A percentile compares a stretch with the other conserved stretches of the same genome.
These are phyloP conservation scores for Nitzschia palea DNA, from an alignment of 108 stramenopile species.

Conservation along the genomic window DNA sequence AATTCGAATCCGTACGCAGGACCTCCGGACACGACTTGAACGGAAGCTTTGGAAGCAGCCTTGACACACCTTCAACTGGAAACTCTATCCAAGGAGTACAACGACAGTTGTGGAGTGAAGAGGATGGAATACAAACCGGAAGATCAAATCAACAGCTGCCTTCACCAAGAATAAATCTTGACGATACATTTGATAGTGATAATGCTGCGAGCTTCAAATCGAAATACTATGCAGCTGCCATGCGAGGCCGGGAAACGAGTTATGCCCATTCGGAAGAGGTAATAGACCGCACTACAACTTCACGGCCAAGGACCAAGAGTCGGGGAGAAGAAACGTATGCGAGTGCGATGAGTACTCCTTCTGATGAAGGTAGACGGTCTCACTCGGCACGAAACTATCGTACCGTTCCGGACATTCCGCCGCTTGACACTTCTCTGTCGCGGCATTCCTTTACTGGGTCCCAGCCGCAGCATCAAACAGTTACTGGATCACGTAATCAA, in stretches of 20 bases:
- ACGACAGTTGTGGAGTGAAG: slow-evolving; percentile 40
- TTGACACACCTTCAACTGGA: slow-evolving; percentile 36
- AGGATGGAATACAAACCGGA: slow-evolving; percentile 30
- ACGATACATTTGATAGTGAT: slow-evolving; percentile 14
- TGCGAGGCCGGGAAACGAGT: slow-evolving; percentile 19
- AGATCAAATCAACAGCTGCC: slow-evolving; percentile 4
- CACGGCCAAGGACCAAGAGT: not conserved
- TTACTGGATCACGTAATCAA: no score
- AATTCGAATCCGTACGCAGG: not conserved
- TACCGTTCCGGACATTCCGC: no score
- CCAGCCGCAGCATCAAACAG: no score
- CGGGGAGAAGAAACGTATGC: slow-evolving; percentile 1
- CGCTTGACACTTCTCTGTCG: no score
- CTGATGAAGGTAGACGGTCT: slow-evolving; percentile 9
- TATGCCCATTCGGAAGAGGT: not conserved
- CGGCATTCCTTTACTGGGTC: no score
- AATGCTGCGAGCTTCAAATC: slow-evolving; percentile 32
- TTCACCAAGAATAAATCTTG: not conserved
- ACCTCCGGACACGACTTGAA: no score
- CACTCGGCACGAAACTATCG: no score
- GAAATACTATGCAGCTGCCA: slow-evolving; percentile 41
- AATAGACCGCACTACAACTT: not conserved
- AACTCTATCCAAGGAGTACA: slow-evolving; percentile 29
- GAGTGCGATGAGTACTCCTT: not conserved
- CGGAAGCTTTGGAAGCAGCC: slow-evolving; percentile 7